Conservation (phyloP, 1,139 yeast genomes). For the Hyphopichia burtonii region DNA sequence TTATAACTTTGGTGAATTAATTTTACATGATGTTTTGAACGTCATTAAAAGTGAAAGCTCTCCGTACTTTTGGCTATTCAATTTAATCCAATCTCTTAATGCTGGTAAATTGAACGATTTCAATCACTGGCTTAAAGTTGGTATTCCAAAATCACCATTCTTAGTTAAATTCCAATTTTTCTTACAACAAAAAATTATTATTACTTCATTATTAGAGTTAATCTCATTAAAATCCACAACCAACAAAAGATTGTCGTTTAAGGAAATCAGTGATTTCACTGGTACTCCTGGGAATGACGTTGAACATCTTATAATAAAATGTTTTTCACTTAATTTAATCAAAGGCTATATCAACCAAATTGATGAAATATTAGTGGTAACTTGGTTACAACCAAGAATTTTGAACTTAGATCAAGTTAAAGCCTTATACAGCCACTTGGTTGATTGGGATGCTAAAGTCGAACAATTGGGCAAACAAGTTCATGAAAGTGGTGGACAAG, state of each 20-base stretch:
- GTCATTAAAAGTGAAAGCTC: slow-evolving; percentile 40
- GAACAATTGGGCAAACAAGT: slow-evolving; percentile 55
- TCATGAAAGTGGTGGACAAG: slow-evolving; percentile 34
- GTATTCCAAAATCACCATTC: slow-evolving; percentile 51
- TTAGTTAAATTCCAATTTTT: slow-evolving; percentile 62
- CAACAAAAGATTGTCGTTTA: slow-evolving; percentile 69
- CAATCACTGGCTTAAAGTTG: slow-evolving; percentile 44
- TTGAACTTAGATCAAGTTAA: slow-evolving; percentile 79
- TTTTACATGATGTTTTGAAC: slow-evolving; percentile 80
- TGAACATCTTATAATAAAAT: slow-evolving; percentile 88
- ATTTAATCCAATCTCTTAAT: slow-evolving; percentile 68
- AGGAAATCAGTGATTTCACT: slow-evolving; percentile 69
- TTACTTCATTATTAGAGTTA: slow-evolving; percentile 87
- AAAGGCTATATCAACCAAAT: slow-evolving; percentile 90
- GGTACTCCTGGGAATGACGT: slow-evolving; percentile 72
- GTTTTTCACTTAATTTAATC: slow-evolving; percentile 78
- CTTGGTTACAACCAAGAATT: slow-evolving; percentile 96
- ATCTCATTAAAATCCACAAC: slow-evolving; percentile 77
- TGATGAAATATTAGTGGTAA: slow-evolving; percentile 69
- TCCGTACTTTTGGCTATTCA: slow-evolving; percentile 70
- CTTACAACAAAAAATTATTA: slow-evolving; percentile 84
- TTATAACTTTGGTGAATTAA: slow-evolving; percentile 92
- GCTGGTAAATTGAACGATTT: slow-evolving; percentile 72
- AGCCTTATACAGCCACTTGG: slow-evolving; percentile 70
- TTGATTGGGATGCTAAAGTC: slow-evolving; percentile 77